Base-by-base conservation (phyloP, 768 basidiomycete genomes). In the Boletus rubropictus region DNA sequence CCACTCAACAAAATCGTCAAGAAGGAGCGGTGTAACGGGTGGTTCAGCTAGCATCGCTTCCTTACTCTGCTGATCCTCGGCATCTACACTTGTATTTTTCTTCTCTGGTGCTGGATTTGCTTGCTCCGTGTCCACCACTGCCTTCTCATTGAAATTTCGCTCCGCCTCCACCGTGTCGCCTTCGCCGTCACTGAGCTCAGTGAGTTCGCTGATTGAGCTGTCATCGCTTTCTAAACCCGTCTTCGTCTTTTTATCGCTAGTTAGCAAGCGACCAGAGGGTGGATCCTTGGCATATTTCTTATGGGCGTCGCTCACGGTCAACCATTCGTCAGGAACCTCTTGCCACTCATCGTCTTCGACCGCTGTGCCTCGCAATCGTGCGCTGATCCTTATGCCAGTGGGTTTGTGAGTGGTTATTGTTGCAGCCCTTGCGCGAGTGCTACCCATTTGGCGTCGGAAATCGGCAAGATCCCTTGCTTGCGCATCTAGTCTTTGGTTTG, bases 1-100 rank as follows among this genome's bases (percentile, higher is more conserved):
- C 93, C 94, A 97, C 65, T 95, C 92, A 33, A 89, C 64, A 56
- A 88, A 88, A 39, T 76, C 76, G 2, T 71, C 70, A 5, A 74
- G 76, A 18, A 67, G 44, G 8, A 53, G 58, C n/a, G 56, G 58
- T 9, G 49, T 48, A 28, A 38, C 5, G 15, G 37, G 28, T 31
- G 20, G n/a, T 10, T 51, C 47, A 20, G 24, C 24, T 3, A 14
- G 11, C 1, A 32, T 29, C 29, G 27, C 39, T 12, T 46, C 42
- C 18, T 20, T 38, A 22, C 46, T 39, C 9, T 39, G 44, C 21
- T 42, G 51, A 44, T 41, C 40, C 20, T 52, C 52, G 1, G 32
- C 11, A 28, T 51, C 51, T 6, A n/a, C 22, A 24, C 41, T 35
- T 6, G 21, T n/a, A 7, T 41, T 22, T 34, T 46, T 29, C 20